Base-by-base conservation (phyloP, 192 early-diverging fungal species). In the Coemansia reversa region DNA sequence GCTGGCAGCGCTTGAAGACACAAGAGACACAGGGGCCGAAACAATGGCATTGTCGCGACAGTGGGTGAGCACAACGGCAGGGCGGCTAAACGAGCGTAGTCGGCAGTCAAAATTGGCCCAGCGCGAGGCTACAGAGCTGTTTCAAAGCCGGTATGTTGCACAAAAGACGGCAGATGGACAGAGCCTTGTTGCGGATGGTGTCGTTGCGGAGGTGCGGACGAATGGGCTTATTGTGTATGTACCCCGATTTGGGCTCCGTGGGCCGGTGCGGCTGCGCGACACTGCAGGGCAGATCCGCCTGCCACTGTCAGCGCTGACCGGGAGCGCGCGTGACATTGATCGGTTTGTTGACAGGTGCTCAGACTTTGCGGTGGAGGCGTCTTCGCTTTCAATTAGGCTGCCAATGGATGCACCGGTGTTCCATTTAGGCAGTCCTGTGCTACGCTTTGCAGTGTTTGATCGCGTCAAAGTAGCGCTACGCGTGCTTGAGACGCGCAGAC, bases 51-150 rank as follows among this genome's bases (percentile, higher is more conserved):
- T 58, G 51, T 66, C 58, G 60, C 67, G 32, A 7, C 30, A 67
- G 65, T 70, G 68, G 72, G 65, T 78, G 8, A 48, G 55, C 79
- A 56, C 62, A 56, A 27, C 74, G 69, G 39, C 77, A 72, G 67
- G 50, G 3, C 83, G 84, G 55, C 81, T 92, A n/a, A 92, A 92
- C 55, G 77, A 84, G 63, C 86, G 86, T 58, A 90, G 86, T 20
- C 67, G 89, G 33, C 86, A 86, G 68, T 85, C 88, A 8, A 92
- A 92, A 72, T 51, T 89, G n/a, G 90, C 90, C 14, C 89, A 90
- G 69, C 82, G 85, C 67, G 90, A 92, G 63, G 90, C 90, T 11
- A 86, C 89, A 0, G 89, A 92, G 55, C 72, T 92, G n/a, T 92
- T 92, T 78, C 90, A 92, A 78, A 86, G 84, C 18, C 81, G 90